These are phyloP conservation scores for Aspergillus viridinutans DNA, from an alignment of 2,329 filamentous ascomycete species.

Conservation along the genomic window DNA sequence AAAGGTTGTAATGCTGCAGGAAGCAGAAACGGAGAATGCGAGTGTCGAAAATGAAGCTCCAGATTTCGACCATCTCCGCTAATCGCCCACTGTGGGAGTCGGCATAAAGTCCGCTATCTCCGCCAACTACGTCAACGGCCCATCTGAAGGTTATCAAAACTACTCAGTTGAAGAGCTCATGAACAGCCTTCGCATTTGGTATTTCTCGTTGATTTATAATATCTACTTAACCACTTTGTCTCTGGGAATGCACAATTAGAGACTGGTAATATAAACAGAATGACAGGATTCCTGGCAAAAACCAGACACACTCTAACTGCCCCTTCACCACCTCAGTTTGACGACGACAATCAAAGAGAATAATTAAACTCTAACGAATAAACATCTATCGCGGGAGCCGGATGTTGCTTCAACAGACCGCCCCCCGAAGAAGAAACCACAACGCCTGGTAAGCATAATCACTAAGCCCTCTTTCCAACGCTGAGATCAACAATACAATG, in stretches of 20 bases:
- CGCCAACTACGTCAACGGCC: slow-evolving; percentile 9
- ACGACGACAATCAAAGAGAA: slow-evolving; percentile 3
- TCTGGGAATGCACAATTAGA: slow-evolving; percentile 5
- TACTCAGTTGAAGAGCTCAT: neutral
- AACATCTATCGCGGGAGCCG: slow-evolving; percentile 6
- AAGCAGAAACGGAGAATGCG: neutral
- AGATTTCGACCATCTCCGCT: slow-evolving; percentile 12
- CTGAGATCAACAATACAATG: neutral
- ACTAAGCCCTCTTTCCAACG: neutral
- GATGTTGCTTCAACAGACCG: slow-evolving; percentile 11
- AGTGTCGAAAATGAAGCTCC: slow-evolving; percentile 4
- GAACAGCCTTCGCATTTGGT: neutral
- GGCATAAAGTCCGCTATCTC: slow-evolving; percentile 21
- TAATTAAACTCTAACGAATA: slow-evolving; percentile 13
- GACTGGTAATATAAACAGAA: slow-evolving; percentile 3
- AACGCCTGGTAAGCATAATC: neutral
- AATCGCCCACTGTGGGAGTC: slow-evolving; percentile 8
- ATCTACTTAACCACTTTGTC: slow-evolving; percentile 13
- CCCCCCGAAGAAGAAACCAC: slow-evolving; percentile 11
- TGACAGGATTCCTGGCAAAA: neutral
- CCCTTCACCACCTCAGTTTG: neutral
- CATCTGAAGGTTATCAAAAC: neutral
- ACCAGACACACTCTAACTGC: neutral
- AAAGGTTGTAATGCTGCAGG: neutral
- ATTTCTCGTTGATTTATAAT: slow-evolving; percentile 10